Conservation (phyloP, 2,329 filamentous ascomycete genomes). For the Camillea tinctor region DNA sequence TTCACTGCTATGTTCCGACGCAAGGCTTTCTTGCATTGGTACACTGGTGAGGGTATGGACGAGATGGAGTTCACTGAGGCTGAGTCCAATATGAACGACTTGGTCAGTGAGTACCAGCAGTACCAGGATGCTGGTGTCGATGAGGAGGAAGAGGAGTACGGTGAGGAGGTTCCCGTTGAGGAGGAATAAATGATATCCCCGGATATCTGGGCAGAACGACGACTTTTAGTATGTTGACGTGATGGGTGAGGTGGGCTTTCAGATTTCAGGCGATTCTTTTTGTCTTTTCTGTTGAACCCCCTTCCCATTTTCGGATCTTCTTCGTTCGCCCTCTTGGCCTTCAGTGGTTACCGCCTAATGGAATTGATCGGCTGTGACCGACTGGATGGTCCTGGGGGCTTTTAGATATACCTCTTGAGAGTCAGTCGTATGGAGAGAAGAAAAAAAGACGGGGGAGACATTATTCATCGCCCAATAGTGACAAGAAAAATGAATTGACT, state of each 20-base stretch:
- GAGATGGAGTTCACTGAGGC: constrained; percentile 99
- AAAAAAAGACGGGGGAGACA: constrained; percentile 22
- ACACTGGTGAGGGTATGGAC: constrained; percentile 99
- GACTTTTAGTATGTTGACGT: constrained; percentile 12
- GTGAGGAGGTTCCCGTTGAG: constrained; percentile 76
- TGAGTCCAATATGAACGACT: constrained; percentile 99
- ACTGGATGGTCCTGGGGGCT: constrained; percentile 26
- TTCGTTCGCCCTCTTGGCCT: constrained; percentile 23
- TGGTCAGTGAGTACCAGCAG: constrained; percentile 99
- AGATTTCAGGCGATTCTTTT: constrained; percentile 12
- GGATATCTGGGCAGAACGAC: constrained; percentile 16
- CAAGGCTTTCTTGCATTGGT: constrained; percentile 99
- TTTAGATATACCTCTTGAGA: constrained; percentile 35
- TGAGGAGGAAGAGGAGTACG: constrained; percentile 95
- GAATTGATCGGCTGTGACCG: constrained; percentile 23
- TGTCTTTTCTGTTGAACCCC: constrained; percentile 17
- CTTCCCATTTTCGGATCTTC: constrained; percentile 24
- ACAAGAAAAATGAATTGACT: constrained; percentile 32
- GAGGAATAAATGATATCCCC: constrained; percentile 53
- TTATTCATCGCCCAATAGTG: constrained; percentile 33
- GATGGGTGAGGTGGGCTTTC: constrained; percentile 13
- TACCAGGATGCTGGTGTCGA: constrained; percentile 99
- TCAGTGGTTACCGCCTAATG: constrained; percentile 28
- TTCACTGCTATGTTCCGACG: constrained; percentile 99
- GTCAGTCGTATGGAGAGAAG: constrained; percentile 17